phyloP scores from a whole-genome alignment of 169 alveolate species.

The Cryptosporidium meleagridis region DNA sequence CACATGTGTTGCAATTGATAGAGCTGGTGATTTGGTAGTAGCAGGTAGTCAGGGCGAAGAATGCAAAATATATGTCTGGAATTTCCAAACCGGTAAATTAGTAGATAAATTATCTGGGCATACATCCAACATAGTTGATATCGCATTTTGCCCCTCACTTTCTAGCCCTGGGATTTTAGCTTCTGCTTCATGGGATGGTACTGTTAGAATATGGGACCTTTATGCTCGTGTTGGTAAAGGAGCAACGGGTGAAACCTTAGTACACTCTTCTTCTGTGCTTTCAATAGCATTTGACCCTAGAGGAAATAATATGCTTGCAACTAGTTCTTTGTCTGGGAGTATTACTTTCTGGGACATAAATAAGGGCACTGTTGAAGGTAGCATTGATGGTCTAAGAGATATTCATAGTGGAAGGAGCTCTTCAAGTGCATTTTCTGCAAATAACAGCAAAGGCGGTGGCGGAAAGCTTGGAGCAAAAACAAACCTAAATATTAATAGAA shows the following conservation, averaged over 20 bases:
- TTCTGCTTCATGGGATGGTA: slow-evolving; percentile 96
- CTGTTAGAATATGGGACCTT: slow-evolving; percentile 91
- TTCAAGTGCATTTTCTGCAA: slow-evolving; percentile 82
- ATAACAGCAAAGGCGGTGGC: slow-evolving; percentile 76
- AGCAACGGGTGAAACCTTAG: slow-evolving; percentile 89
- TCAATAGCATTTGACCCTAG: slow-evolving; percentile 90
- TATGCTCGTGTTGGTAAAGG: slow-evolving; percentile 89
- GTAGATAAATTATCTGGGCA: slow-evolving; percentile 92
- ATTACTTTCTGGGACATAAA: slow-evolving; percentile 86
- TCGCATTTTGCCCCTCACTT: slow-evolving; percentile 88
- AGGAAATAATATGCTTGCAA: slow-evolving; percentile 91
- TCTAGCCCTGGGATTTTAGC: slow-evolving; percentile 87
- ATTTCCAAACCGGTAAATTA: slow-evolving; percentile 87
- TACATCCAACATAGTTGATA: slow-evolving; percentile 91
- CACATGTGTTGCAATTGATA: slow-evolving; percentile 92
- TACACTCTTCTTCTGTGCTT: slow-evolving; percentile 89
- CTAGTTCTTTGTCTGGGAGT: slow-evolving; percentile 84
- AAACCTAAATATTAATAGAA: slow-evolving; percentile 77
- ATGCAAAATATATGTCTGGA: slow-evolving; percentile 85
- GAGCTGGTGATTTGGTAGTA: slow-evolving; percentile 95
- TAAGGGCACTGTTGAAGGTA: slow-evolving; percentile 83
- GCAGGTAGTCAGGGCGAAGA: slow-evolving; percentile 96
- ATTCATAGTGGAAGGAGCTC: slow-evolving; percentile 84
- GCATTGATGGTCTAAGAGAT: slow-evolving; percentile 89
- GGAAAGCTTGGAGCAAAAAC: slow-evolving; percentile 72